A percentile compares a stretch with the other conserved stretches of the same genome.
Conservation (phyloP, 2,329 filamentous ascomycete species). For the Trichoderma sp. region DNA sequence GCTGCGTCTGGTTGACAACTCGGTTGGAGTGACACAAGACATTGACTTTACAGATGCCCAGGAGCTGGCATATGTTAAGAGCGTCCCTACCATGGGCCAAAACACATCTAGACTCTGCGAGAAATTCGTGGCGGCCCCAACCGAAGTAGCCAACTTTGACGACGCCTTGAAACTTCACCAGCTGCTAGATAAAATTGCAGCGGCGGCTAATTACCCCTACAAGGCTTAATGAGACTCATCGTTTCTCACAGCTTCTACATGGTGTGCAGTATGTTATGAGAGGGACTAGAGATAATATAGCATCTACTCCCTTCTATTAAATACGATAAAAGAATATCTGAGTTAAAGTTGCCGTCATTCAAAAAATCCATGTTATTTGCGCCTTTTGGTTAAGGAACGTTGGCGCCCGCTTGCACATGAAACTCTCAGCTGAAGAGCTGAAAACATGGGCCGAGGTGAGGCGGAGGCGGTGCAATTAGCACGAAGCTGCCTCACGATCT, state of each 20-base stretch:
- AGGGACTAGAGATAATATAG: neutral
- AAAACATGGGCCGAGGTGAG: neutral
- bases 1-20: neutral
- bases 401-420: neutral
- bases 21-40: constrained; percentile 31
- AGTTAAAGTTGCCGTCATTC: neutral
- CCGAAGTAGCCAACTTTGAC: constrained; percentile 3
- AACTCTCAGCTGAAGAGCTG: neutral
- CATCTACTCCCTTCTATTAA: neutral
- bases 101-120: constrained; percentile 5
- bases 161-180: constrained; percentile 11
- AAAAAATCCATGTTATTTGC: neutral
- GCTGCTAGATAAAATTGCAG: constrained; percentile 7
- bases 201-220: neutral
- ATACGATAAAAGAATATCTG: neutral
- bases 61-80: constrained; percentile 80
- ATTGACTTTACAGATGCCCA: constrained; percentile 29
- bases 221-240: neutral
- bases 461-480: neutral
- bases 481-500: neutral
- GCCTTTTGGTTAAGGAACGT: neutral
- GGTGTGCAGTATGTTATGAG: neutral
- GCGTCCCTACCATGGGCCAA: constrained; percentile 55
- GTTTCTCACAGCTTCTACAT: neutral
- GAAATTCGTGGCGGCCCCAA: neutral